Percentiles rank a stretch among this genome's conserved stretches.
phyloP scores from a whole-genome alignment of 805 yeast genomes.

The fission yeast (Schizosaccharomyces pombe) region DNA sequence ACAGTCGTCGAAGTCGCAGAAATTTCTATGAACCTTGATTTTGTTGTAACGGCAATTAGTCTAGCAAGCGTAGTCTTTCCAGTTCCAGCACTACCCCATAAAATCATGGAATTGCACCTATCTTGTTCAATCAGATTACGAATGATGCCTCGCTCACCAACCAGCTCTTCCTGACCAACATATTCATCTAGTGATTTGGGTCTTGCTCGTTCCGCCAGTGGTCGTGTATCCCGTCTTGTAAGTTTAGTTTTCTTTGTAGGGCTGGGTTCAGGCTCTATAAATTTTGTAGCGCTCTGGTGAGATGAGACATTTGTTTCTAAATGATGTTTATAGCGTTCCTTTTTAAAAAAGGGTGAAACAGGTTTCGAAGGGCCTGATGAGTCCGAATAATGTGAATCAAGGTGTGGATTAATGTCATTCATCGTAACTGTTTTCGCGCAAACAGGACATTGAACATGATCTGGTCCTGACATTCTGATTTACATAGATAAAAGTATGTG shows the following conservation, averaged over 20 bases:
- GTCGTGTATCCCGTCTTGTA: conserved; percentile 12
- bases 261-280: too few species aligned
- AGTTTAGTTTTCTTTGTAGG: background rate
- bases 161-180: conserved; percentile 65
- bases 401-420: background rate
- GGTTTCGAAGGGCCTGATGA: background rate
- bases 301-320: background rate
- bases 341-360: background rate
- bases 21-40: conserved; percentile 45
- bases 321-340: background rate
- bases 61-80: conserved; percentile 71
- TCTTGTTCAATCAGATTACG: conserved; percentile 32
- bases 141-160: conserved; percentile 39
- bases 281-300: too few species aligned
- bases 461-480: background rate
- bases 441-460: background rate
- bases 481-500: too few species aligned
- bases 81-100: conserved; percentile 94
- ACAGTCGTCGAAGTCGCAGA: conserved; percentile 63
- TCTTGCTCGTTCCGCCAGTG: conserved; percentile 64
- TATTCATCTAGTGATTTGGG: conserved; percentile 47
- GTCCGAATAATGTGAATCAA: background rate
- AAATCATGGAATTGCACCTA: conserved; percentile 48
- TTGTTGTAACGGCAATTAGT: conserved; percentile 32
- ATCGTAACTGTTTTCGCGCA: background rate